Evolutionary conservation across 2,329 filamentous ascomycete species (phyloP).

Genomic region (Aureobasidium sp.): DNA sequence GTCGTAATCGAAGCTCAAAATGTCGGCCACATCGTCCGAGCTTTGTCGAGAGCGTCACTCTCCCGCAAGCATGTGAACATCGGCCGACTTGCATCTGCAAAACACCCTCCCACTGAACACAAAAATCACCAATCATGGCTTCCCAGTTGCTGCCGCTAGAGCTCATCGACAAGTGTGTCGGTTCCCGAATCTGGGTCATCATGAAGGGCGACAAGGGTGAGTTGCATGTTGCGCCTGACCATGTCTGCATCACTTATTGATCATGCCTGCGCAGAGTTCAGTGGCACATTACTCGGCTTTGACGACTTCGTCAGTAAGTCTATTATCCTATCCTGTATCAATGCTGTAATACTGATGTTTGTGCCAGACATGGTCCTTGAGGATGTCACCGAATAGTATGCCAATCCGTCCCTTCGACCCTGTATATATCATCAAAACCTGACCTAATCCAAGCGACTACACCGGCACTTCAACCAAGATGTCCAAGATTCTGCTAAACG

Average conservation of each 20-base stretch:
- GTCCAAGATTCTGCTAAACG: slow-evolving; percentile 89
- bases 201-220: slow-evolving; percentile 99
- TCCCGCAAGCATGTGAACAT: background rate
- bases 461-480: slow-evolving; percentile 80
- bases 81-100: background rate
- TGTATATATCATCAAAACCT: background rate
- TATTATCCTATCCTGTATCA: background rate
- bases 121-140: slow-evolving; percentile 12
- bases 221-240: background rate
- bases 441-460: slow-evolving; percentile 61
- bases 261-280: slow-evolving; percentile 62
- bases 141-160: slow-evolving; percentile 45
- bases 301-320: slow-evolving; percentile 99
- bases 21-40: background rate
- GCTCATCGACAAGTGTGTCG: slow-evolving; percentile 97
- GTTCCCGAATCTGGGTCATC: slow-evolving; percentile 94
- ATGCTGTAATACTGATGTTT: slow-evolving; percentile 8
- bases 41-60: background rate
- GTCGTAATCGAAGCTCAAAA: background rate
- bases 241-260: slow-evolving; percentile 17
- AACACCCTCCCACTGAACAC: background rate
- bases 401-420: slow-evolving; percentile 32
- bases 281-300: slow-evolving; percentile 86
- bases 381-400: slow-evolving; percentile 85
- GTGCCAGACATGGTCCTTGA: slow-evolving; percentile 88